Conservation (phyloP, 2,329 filamentous ascomycete genomes). For the Mycosphaerella sp. region DNA sequence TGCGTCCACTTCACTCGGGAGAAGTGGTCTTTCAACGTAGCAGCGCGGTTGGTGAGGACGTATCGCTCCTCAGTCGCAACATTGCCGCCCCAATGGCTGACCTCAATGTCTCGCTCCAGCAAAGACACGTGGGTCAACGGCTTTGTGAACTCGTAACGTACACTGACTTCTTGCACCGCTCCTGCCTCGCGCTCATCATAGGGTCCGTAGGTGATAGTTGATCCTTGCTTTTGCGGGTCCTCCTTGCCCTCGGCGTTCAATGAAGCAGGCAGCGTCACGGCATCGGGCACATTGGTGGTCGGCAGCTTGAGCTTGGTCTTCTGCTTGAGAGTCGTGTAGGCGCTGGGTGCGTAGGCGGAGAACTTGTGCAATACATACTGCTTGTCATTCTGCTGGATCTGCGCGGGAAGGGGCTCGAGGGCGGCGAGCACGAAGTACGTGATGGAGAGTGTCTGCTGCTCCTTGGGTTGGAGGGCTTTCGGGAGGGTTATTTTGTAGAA, state of each 20-base stretch:
- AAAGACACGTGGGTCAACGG: slow-evolving; percentile 72
- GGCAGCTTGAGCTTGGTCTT: slow-evolving; percentile 95
- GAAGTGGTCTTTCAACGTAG: slow-evolving; percentile 55
- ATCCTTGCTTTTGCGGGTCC: slow-evolving; percentile 74
- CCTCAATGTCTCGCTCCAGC: slow-evolving; percentile 85
- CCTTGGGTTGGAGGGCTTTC: slow-evolving; percentile 64
- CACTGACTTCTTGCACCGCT: slow-evolving; percentile 61
- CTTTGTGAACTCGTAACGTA: slow-evolving; percentile 94
- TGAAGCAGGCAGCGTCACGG: slow-evolving; percentile 54
- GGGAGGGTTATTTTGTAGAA: slow-evolving; percentile 82
- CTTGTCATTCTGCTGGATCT: slow-evolving; percentile 74
- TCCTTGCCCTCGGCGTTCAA: slow-evolving; percentile 54
- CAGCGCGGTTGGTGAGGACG: slow-evolving; percentile 78
- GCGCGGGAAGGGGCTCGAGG: slow-evolving; percentile 71
- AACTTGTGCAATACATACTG: slow-evolving; percentile 84
- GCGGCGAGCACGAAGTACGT: slow-evolving; percentile 74
- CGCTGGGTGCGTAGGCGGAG: slow-evolving; percentile 75
- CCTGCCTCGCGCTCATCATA: slow-evolving; percentile 79
- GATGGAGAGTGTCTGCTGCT: slow-evolving; percentile 80
- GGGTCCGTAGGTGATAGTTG: slow-evolving; percentile 82
- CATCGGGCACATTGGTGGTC: slow-evolving; percentile 71
- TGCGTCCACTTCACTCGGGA: slow-evolving; percentile 45
- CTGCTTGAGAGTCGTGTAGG: slow-evolving; percentile 82
- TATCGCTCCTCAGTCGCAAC: slow-evolving; percentile 92
- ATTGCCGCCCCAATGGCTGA: slow-evolving; percentile 98